Evolutionary conservation across 2,329 filamentous ascomycete genomes (phyloP).

Genomic region (Colletotrichum endophyticum): DNA sequence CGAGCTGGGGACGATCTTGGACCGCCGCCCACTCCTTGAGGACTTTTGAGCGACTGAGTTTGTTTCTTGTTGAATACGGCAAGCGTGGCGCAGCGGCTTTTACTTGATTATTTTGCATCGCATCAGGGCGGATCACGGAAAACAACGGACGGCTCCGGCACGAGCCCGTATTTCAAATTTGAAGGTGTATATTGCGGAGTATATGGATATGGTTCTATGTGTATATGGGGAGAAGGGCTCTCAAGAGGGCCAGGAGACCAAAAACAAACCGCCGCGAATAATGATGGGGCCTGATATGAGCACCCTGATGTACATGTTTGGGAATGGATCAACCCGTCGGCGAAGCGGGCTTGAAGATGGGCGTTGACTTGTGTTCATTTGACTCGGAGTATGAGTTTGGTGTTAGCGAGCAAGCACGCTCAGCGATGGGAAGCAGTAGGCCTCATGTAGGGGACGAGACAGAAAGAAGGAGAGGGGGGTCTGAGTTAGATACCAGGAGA

Average conservation of each 20-base stretch:
- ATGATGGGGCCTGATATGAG: background rate
- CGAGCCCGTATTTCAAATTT: background rate
- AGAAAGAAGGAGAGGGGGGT: background rate
- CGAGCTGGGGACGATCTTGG: constrained; percentile 28
- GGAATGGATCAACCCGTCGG: background rate
- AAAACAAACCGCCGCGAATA: background rate
- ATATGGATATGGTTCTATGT: background rate
- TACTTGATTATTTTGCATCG: constrained; percentile 2
- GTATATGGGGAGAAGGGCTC: background rate
- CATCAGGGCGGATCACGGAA: constrained; percentile 9
- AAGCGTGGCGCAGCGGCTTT: constrained; percentile 16
- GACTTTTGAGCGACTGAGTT: background rate
- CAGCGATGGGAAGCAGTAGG: background rate
- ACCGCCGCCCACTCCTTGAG: background rate
- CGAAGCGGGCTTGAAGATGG: background rate
- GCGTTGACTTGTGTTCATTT: background rate
- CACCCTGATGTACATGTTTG: background rate
- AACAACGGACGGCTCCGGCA: constrained; percentile 1
- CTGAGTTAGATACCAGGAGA: background rate
- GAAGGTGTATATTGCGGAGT: background rate
- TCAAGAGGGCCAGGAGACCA: background rate
- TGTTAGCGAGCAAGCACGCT: background rate
- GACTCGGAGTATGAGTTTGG: background rate
- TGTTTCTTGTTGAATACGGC: background rate
- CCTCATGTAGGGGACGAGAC: background rate